Conservation (phyloP, 805 yeast genomes). For the Yarrowia sp. region DNA sequence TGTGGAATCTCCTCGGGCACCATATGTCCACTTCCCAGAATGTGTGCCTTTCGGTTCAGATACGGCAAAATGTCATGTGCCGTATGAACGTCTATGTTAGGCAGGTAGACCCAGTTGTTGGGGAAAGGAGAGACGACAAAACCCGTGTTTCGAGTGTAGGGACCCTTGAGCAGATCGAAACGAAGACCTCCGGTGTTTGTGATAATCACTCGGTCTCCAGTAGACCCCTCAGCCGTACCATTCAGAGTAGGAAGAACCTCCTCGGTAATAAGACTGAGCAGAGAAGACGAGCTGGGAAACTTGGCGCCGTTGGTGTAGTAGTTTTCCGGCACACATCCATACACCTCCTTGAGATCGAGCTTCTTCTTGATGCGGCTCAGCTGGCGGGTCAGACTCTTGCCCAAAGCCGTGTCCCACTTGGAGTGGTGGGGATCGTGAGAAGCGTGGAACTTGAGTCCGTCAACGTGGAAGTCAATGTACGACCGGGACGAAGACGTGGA, state of each 20-base stretch:
- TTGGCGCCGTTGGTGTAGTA: constrained; percentile 70
- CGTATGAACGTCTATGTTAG: constrained; percentile 52
- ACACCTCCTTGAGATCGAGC: constrained; percentile 52
- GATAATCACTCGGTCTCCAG: constrained; percentile 50
- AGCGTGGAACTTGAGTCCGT: constrained; percentile 67
- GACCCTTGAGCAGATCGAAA: constrained; percentile 81
- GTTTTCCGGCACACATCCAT: constrained; percentile 64
- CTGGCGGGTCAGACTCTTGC: neutral
- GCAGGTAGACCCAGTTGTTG: constrained; percentile 70
- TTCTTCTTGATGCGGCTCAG: constrained; percentile 20
- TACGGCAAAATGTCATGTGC: constrained; percentile 54
- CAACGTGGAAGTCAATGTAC: constrained; percentile 77
- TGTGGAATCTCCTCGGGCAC: constrained; percentile 24
- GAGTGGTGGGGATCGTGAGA: constrained; percentile 30
- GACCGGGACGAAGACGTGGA: constrained; percentile 44
- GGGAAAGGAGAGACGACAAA: constrained; percentile 82
- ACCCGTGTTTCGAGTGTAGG: constrained; percentile 73
- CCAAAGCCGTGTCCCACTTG: constrained; percentile 11
- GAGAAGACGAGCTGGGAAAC: constrained; percentile 51
- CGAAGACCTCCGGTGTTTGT: constrained; percentile 87
- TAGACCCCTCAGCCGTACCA: constrained; percentile 36
- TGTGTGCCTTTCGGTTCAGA: constrained; percentile 56
- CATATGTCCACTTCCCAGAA: constrained; percentile 33
- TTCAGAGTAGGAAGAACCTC: constrained; percentile 49
- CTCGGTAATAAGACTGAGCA: constrained; percentile 57